Evolutionary conservation across 2,329 filamentous ascomycete genomes (phyloP), one percentile per base, ranked within the genome.

Genomic region (Aaosphaeria arxii): DNA sequence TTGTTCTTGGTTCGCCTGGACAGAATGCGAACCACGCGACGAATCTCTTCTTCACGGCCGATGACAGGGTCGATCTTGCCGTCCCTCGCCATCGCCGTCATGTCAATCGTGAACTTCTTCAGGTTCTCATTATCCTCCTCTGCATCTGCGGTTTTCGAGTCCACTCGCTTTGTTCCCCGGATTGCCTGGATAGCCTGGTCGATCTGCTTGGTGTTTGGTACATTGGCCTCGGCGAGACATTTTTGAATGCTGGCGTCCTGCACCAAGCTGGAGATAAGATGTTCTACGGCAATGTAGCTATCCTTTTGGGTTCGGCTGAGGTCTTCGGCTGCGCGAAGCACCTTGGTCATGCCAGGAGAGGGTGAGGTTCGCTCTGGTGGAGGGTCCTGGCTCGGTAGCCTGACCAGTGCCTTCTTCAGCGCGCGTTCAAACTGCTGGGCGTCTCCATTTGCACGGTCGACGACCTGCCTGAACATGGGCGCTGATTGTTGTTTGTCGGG

Each of bases 1-100:
- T 99, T 99, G 79, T 99, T 97, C 82, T 97, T 97, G 53, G 92
- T 97, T 66, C 92, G 83, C 69, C 94, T 82, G 33, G 91, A 95
- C 53, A 97, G 77, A 55, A 97, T 97, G 49, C 92, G 86, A 58
- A 97, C 84, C 28, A 96, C 91, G 63, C 92, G 82, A 63, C 92
- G 82, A 62, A 96, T 96, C 71, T 97, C 94, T 66, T 96, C 92
- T 70, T 97, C 92, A 73, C 92, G 84, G 39, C 92, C 92, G 73
- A 97, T 97, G 69, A 97, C 92, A 2, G 92, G 92, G 69, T 97
- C 92, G 49, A 97, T 91, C 74, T 97, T 97, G 69, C 95, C 95
- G 75, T 99, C 94, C 69, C 91, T 82, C 51, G 94, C 94, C 85
- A 96, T 86, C 43, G 89, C 81, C 7, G 94, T 99, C 91, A 99